Conservation (phyloP, 2,329 filamentous ascomycete species). For the Rugonectria rugulosa region DNA sequence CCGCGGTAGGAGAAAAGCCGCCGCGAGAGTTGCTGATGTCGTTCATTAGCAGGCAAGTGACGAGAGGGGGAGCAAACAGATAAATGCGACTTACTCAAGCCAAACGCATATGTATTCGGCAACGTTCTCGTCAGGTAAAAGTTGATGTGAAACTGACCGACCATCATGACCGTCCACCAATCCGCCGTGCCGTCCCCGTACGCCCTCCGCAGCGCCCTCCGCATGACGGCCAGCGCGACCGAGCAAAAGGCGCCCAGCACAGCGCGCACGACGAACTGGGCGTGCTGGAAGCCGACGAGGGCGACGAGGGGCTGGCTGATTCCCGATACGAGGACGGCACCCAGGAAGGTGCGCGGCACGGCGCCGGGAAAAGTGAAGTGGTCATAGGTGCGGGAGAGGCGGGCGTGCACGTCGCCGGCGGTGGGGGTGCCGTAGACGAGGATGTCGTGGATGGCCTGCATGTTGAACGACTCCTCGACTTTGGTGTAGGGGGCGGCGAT, state of each 20-base stretch:
- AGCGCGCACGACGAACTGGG: constrained; percentile 73
- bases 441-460: constrained; percentile 93
- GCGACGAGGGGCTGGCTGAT: constrained; percentile 72
- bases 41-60: background rate
- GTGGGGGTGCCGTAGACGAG: constrained; percentile 79
- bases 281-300: constrained; percentile 62
- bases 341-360: constrained; percentile 90
- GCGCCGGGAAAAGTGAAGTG: constrained; percentile 90
- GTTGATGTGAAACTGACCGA: constrained; percentile 88
- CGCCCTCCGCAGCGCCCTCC: constrained; percentile 66
- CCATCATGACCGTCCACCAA: constrained; percentile 83
- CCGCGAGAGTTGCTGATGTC: constrained; percentile 69
- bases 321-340: constrained; percentile 77
- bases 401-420: constrained; percentile 55
- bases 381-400: constrained; percentile 75
- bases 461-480: constrained; percentile 98
- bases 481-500: constrained; percentile 87
- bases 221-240: constrained; percentile 70
- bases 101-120: constrained; percentile 97
- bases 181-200: constrained; percentile 74
- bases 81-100: constrained; percentile 69
- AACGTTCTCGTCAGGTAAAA: constrained; percentile 93
- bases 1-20: constrained; percentile 54
- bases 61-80: background rate
- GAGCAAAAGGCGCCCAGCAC: constrained; percentile 82